Conservation (phyloP, 805 yeast species). For the Pichia californica region DNA sequence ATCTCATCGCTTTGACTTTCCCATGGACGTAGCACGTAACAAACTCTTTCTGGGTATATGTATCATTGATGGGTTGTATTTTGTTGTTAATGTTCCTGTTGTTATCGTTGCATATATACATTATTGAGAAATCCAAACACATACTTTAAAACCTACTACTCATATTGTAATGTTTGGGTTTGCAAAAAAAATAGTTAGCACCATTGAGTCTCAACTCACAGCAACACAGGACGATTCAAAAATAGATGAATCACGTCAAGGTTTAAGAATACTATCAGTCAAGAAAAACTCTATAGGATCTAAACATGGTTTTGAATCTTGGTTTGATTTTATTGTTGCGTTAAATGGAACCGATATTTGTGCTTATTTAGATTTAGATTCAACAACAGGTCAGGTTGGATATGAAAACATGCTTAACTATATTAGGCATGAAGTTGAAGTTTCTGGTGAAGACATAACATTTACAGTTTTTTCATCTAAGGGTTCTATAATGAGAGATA, state of each 20-base stretch:
- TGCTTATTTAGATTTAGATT: conserved; percentile 21
- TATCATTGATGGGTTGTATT: too few species aligned
- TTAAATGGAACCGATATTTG: conserved; percentile 51
- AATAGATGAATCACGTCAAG: conserved; percentile 27
- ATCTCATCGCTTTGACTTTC: too few species aligned
- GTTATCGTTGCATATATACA: too few species aligned
- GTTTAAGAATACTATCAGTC: conserved; percentile 53
- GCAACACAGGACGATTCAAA: conserved; percentile 16
- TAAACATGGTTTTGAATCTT: conserved; percentile 61
- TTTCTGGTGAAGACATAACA: conserved; percentile 29
- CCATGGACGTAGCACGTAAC: too few species aligned
- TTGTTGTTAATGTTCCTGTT: too few species aligned
- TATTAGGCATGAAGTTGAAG: conserved; percentile 24
- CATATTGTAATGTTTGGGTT: conserved; percentile 45
- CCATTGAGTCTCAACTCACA: conserved; percentile 36
- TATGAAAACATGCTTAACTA: conserved; percentile 20
- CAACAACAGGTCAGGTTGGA: conserved; percentile 15
- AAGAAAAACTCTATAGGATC: conserved; percentile 40
- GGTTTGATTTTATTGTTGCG: conserved; percentile 84
- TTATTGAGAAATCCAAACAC: too few species aligned
- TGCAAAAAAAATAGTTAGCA: conserved; percentile 56
- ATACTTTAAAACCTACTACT: too few species aligned
- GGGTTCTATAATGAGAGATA: conserved; percentile 57
- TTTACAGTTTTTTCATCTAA: conserved; percentile 82
- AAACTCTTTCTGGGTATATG: too few species aligned